Evolutionary conservation across 108 stramenopile genomes (phyloP), one percentile per base, ranked within the genome.

Genomic region (Bacterosira constricta): DNA sequence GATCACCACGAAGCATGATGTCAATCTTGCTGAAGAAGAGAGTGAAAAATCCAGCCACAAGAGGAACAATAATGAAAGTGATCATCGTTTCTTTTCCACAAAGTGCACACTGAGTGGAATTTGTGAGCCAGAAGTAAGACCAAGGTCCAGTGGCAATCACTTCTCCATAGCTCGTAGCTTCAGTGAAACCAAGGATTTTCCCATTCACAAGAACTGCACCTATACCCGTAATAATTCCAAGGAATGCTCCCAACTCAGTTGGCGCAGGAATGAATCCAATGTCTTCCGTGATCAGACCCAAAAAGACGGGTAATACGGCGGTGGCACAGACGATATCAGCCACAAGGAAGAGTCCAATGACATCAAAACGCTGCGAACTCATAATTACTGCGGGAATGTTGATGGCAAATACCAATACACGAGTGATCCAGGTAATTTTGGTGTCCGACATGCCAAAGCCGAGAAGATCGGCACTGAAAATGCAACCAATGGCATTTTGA

Each of bases 281-380:
- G 63, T 89, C 87, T 39, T 86, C 58, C 8, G 77, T 85, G 15
- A 84, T 82, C 49, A 92, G 34, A 15, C 91, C 91, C 10, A 89
- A 59, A 58, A 86, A 92, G 53, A 86, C 70, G n/a, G 91, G 91
- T 9, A 89, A 68, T 25, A 89, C 87, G 25, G 76, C 64, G n/a
- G 85, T 88, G 39, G 85, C 87, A 46, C 91, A 92, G 8, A 92
- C 91, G 23, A 92, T 70, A 79, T 92, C 91, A 35, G 91, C 91
- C 9, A 92, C 88, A 46, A 92, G 75, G 71, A 92, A 92, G 13
- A 92, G 78, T 21, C 74, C 68, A 41, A 92, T 66, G 45, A 92
- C 91, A 57, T 89, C 86, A 56, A 77, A 86, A 34, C 82, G 55
- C 10, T 83, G 41, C 30, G 86, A 76, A 47, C 78, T 81, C 84